Evolutionary conservation across 805 yeast species (phyloP).

Genomic region (Jamesozyma jinghongensis): DNA sequence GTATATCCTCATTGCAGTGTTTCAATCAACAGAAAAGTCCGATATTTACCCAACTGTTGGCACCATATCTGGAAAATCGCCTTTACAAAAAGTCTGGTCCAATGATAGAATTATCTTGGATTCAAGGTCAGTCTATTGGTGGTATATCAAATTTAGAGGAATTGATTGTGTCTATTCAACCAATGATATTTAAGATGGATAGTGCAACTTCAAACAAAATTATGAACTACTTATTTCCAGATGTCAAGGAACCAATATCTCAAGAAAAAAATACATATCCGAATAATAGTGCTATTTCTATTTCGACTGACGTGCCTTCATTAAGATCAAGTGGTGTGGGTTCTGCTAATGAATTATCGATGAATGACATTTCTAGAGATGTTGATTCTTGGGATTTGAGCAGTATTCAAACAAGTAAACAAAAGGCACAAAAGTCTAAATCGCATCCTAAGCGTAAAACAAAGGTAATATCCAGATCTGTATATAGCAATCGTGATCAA

Average conservation of each 20-base stretch:
- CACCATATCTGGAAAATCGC: slow-evolving; percentile 31
- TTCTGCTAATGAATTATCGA: slow-evolving; percentile 1
- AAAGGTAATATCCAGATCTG: slow-evolving; percentile 7
- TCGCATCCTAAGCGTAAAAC: background rate
- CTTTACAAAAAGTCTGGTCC: slow-evolving; percentile 25
- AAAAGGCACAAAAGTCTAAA: background rate
- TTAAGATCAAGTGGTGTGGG: slow-evolving; percentile 2
- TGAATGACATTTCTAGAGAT: slow-evolving; percentile 4
- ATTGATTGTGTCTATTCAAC: slow-evolving; percentile 42
- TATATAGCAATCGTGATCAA: slow-evolving; percentile 16
- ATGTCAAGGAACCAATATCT: slow-evolving; percentile 6
- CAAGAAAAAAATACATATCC: background rate
- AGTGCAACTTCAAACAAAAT: slow-evolving; percentile 42
- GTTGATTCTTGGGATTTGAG: slow-evolving; percentile 14
- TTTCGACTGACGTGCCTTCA: background rate
- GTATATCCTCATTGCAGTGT: slow-evolving; percentile 41
- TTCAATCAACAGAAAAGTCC: slow-evolving; percentile 41
- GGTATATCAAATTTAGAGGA: slow-evolving; percentile 51
- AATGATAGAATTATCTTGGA: slow-evolving; percentile 42
- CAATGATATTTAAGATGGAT: slow-evolving; percentile 50
- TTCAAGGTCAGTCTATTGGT: slow-evolving; percentile 49
- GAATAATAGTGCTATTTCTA: background rate
- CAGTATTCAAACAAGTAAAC: slow-evolving; percentile 6
- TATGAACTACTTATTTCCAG: slow-evolving; percentile 41
- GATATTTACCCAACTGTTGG: slow-evolving; percentile 43